Evolutionary conservation across 768 basidiomycete species (phyloP), one percentile per base, ranked within the genome.

Genomic region (Tricholoma terreum): DNA sequence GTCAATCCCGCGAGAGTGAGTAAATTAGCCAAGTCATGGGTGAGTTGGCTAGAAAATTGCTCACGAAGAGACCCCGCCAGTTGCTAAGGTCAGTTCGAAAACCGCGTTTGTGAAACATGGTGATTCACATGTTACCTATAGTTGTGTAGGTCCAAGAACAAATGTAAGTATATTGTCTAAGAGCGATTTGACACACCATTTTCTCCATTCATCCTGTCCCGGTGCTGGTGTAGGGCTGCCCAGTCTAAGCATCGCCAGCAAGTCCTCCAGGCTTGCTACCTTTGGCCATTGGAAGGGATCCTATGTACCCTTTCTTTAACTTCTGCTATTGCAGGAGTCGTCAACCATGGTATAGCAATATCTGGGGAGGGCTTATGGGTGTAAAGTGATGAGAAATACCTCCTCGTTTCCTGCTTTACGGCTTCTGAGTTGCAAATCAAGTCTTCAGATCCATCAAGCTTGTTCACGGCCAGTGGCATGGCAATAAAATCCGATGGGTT

Each of bases 21-120:
- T n/a, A 57, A 27, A 6, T 50, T 57, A 63, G 59, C 61, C 61
- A 66, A 1, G 61, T 49, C 34, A 63, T 55, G 0, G 63, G 65
- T 0, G 53, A 50, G 45, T 64, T 66, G 5, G 51, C 50, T 6
- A 67, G 31, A 40, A 64, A 60, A n/a, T 64, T 63, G 0, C 60
- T 56, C 6, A 61, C 45, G 15, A 58, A 22, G 2, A 67, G 33
- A 7, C 63, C 63, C 3, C 63, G 51, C 58, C 59, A 63, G 22
- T 63, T 67, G 5, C 33, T 22, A 3, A 48, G 58, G 14, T 57
- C 54, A 50, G 42, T 67, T 3, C 24, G 24, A 6, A 27, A 3
- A 3, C 24, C 24, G 6, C 24, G 24, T 27, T 27, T 27, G 24
- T 27, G 24, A 6, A 27, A 27, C 3, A 3, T 31, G 0, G 58